A percentile compares a stretch with the other conserved stretches of the same genome.
phyloP scores from a whole-genome alignment of 1,139 yeast genomes.

The Blastobotrys niveus region DNA sequence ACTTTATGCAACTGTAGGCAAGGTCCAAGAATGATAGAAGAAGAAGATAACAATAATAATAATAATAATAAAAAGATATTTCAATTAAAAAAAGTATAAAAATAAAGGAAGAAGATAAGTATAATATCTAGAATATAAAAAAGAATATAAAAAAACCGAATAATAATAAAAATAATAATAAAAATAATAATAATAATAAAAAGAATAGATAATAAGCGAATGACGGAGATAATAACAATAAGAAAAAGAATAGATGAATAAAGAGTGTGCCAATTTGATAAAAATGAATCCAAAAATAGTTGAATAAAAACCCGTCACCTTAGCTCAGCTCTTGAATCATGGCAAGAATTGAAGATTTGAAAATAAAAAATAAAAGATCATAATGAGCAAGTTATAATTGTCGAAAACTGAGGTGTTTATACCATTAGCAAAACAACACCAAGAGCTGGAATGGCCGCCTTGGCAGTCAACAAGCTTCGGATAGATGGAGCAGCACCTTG shows the following conservation, averaged over 20 bases:
- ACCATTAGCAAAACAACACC: conserved; percentile 6
- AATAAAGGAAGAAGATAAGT: too few species aligned
- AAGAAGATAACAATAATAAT: not conserved
- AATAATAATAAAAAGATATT: not conserved
- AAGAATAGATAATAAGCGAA: too few species aligned
- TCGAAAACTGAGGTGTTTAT: conserved; percentile 1
- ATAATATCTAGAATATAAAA: too few species aligned
- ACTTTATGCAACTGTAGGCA: conserved; percentile 7
- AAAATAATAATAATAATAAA: not conserved
- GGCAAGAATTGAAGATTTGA: not conserved
- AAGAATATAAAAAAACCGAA: too few species aligned
- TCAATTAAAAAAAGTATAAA: not conserved
- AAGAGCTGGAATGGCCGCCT: conserved; percentile 3
- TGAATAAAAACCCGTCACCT: too few species aligned
- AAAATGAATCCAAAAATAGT: not conserved
- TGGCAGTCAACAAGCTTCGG: not conserved
- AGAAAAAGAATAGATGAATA: too few species aligned
- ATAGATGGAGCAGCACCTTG: conserved; percentile 10
- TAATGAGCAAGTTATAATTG: not conserved
- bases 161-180: not conserved
- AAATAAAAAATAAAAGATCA: not conserved
- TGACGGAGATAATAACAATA: too few species aligned
- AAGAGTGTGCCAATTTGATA: too few species aligned
- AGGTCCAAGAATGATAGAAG: not conserved
- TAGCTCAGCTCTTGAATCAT: not conserved